A percentile compares a stretch with the other conserved stretches of the same genome.
These are phyloP conservation scores for Heterobasidion irregulare DNA, from an alignment of 1,284 basidiomycete species.

Conservation along the genomic window DNA sequence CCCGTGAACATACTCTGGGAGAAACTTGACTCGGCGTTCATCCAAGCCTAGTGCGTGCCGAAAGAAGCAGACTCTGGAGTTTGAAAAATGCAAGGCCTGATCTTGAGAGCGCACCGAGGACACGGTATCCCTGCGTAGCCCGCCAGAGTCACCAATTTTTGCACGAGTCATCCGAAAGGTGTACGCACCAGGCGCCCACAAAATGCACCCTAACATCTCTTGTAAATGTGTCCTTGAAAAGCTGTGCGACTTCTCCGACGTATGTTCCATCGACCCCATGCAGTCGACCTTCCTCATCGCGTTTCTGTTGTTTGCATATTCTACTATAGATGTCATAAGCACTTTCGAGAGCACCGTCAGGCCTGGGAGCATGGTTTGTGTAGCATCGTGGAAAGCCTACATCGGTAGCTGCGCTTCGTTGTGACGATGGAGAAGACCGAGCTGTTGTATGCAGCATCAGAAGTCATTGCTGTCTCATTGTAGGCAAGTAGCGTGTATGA, in stretches of 20 bases:
- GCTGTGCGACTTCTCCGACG: neutral
- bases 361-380: no score
- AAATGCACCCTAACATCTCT: neutral
- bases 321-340: no score
- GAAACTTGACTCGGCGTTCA: neutral
- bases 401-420: neutral
- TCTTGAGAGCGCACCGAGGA: neutral
- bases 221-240: neutral
- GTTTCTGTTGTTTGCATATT: neutral
- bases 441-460: neutral
- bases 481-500: no score
- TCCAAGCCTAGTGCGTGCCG: neutral
- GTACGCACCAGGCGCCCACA: neutral
- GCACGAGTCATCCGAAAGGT: no score
- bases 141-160: no score
- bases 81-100: neutral
- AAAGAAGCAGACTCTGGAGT: neutral
- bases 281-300: neutral
- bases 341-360: no score
- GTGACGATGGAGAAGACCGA: neutral
- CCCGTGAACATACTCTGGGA: neutral
- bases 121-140: neutral
- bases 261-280: no score
- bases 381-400: neutral
- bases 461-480: neutral